Evolutionary conservation across 1,284 basidiomycete genomes (phyloP).

Genomic region (Peniophora sp.): DNA sequence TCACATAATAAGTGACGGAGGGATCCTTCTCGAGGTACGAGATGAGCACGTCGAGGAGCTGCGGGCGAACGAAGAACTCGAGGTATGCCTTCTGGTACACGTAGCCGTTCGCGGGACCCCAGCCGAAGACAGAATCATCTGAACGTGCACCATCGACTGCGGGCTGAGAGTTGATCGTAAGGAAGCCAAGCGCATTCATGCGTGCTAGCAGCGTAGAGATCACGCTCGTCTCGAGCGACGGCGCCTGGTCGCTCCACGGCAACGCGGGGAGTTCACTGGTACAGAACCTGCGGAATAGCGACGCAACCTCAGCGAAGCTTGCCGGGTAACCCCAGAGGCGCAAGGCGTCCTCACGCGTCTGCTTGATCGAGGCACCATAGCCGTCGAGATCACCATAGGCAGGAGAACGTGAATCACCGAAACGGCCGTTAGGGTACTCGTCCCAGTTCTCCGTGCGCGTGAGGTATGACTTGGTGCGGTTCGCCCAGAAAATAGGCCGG

Average conservation of each 20-base stretch:
- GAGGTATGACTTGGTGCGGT: slow-evolving; percentile 85
- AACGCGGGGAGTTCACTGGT: slow-evolving; percentile 62
- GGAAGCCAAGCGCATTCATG: slow-evolving; percentile 87
- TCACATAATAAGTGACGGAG: slow-evolving; percentile 94
- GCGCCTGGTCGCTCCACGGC: slow-evolving; percentile 93
- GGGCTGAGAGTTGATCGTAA: slow-evolving; percentile 98
- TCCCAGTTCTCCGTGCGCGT: slow-evolving; percentile 97
- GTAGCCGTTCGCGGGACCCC: slow-evolving; percentile 92
- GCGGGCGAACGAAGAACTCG: slow-evolving; percentile 87
- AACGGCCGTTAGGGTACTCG: slow-evolving; percentile 98
- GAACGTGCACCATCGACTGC: slow-evolving; percentile 90
- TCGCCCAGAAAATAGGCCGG: slow-evolving; percentile 95
- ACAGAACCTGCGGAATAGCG: slow-evolving; percentile 82
- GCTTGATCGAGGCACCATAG: slow-evolving; percentile 83
- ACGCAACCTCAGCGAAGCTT: slow-evolving; percentile 55
- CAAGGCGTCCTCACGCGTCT: slow-evolving; percentile 77
- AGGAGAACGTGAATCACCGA: slow-evolving; percentile 93
- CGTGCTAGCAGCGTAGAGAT: slow-evolving; percentile 77
- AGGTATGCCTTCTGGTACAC: slow-evolving; percentile 99
- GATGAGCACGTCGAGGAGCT: slow-evolving; percentile 59
- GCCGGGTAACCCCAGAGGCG: slow-evolving; percentile 85
- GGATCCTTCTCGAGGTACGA: slow-evolving; percentile 83
- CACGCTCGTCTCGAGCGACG: slow-evolving; percentile 78
- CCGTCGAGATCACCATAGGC: slow-evolving; percentile 98
- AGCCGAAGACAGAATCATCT: slow-evolving; percentile 84